Evolutionary conservation across 2,329 filamentous ascomycete species (phyloP).

Genomic region (Colletotrichum destructivum): DNA sequence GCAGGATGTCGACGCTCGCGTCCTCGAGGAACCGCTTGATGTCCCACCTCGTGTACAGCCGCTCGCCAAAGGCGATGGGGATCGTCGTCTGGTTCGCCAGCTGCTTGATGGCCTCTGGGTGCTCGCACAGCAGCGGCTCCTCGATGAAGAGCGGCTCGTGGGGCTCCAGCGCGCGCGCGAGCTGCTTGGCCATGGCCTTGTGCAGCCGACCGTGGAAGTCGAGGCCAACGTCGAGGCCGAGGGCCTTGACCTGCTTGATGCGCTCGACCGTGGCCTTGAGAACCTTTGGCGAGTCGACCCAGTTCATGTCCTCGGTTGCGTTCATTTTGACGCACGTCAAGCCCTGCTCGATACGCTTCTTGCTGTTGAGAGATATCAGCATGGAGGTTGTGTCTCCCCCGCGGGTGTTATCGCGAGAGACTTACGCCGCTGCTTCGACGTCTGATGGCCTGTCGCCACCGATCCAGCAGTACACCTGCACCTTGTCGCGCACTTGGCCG

Average conservation of each 20-base stretch:
- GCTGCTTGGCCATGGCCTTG: constrained; percentile 79
- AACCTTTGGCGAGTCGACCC: constrained; percentile 74
- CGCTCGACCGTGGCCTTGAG: constrained; percentile 73
- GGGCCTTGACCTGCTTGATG: constrained; percentile 72
- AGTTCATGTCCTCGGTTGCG: constrained; percentile 76
- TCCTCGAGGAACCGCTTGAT: constrained; percentile 75
- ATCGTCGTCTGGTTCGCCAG: constrained; percentile 68
- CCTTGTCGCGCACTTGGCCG: constrained; percentile 74
- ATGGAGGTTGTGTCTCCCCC: too few relatives aligned
- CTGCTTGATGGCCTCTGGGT: constrained; percentile 71
- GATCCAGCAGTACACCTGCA: constrained; percentile 79
- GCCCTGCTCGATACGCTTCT: constrained; percentile 68
- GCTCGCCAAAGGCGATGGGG: constrained; percentile 77
- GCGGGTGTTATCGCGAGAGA: accelerated
- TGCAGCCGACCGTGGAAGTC: constrained; percentile 80
- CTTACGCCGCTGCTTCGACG: constrained; percentile 70
- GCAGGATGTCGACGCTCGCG: constrained; percentile 74
- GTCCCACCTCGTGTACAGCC: constrained; percentile 77
- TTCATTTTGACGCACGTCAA: constrained; percentile 79
- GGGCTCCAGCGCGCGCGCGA: constrained; percentile 73
- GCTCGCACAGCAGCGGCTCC: constrained; percentile 76
- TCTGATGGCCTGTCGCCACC: constrained; percentile 76
- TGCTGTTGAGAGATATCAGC: constrained; percentile 49
- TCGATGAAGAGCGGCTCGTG: constrained; percentile 77
- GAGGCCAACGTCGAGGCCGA: constrained; percentile 76